phyloP scores from a whole-genome alignment of 148 eudicot genomes.

The Fagopyrum homotropicum region DNA sequence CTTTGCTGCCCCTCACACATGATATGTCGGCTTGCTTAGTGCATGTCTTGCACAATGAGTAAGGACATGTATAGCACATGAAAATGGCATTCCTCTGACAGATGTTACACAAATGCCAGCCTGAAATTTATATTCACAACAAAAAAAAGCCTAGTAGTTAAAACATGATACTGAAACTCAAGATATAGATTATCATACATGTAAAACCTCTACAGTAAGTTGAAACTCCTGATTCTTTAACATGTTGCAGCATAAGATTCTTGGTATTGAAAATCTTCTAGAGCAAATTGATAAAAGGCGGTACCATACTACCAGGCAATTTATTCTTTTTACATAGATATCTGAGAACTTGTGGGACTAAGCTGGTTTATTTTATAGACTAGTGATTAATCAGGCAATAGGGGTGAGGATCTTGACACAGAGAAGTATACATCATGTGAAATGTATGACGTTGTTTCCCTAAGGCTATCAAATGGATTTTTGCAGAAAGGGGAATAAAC shows the following conservation, averaged over 20 bases:
- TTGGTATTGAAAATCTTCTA: neutral
- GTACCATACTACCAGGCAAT: neutral
- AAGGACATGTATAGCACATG: conserved; percentile 93
- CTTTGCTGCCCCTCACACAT: conserved; percentile 74
- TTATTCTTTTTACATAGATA: neutral
- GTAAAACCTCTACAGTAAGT: neutral
- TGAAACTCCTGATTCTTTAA: neutral
- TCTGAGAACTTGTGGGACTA: neutral
- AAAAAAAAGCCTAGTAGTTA: neutral
- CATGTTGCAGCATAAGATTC: neutral
- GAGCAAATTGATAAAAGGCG: neutral
- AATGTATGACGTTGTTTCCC: neutral
- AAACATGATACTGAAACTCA: neutral
- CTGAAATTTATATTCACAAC: conserved; percentile 39
- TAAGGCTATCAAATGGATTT: neutral
- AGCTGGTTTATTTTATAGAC: neutral
- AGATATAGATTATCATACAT: neutral
- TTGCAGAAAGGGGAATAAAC: neutral
- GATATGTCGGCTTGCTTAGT: conserved; percentile 59
- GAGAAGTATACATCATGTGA: neutral
- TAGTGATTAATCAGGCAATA: neutral
- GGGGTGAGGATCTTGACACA: neutral
- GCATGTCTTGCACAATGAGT: conserved; percentile 87
- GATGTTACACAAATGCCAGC: conserved; percentile 92
- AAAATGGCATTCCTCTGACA: conserved; percentile 76